Evolutionary conservation across 306 rosid genomes (phyloP), one percentile per base, ranked within the genome.

Genomic region (Boehmeria nivea): DNA sequence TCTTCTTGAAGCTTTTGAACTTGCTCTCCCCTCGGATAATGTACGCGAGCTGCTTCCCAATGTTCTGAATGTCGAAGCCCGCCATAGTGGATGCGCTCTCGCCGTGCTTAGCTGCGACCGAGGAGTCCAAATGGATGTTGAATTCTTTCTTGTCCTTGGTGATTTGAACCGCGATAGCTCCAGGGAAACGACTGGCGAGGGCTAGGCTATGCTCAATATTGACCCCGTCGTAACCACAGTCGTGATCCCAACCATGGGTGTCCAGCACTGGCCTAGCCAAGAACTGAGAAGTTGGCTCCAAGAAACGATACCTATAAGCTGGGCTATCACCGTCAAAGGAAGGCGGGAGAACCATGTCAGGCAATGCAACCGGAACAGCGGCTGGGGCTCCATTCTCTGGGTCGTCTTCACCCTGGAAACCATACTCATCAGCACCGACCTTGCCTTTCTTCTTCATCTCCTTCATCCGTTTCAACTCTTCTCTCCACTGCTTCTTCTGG

Each of bases 181-280:
- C 84, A 0, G 99, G 99, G 68, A 87, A 87, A 49, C 63, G 66
- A 57, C 68, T 77, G 62, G 77, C 79, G 60, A 93, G 60, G 77
- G 84, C 95, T 28, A 85, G 74, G 61, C 68, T 73, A 0, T 84
- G 83, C 58, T 93, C 99, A 54, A 93, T 68, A 79, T 87, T 93
- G 57, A 93, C 96, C 51, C 99, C 96, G 36, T 93, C 99, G 20
- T 93, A 93, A 53, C 99, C 99, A 62, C 89, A 93, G 61, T 93
- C 99, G 56, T 93, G 99, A 80, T 93, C 99, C 99, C 99, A 93
- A 38, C 99, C 89, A 60, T 93, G 96, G 34, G 82, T 69, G 68
- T 87, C 99, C 60, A 93, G 70, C 47, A 93, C 99, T 10, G 99
- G 96, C 83, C 99, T 78, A 5, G 99, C 89, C 71, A 81, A 59